Conservation (phyloP, 257 asterid genomes). For the Capsicum rhomboideum region DNA sequence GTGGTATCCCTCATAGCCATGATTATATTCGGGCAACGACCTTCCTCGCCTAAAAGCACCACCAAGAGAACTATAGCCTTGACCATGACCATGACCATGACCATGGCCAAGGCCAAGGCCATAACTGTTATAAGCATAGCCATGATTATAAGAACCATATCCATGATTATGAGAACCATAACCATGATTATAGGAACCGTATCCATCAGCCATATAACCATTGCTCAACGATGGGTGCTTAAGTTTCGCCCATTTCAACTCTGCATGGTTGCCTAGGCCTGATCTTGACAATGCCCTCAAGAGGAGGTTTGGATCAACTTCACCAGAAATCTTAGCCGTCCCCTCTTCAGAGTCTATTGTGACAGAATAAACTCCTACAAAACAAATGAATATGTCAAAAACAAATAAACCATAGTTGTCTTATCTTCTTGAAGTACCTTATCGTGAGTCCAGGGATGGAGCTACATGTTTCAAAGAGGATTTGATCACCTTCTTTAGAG, state of each 20-base stretch:
- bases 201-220: neutral
- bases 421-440: neutral
- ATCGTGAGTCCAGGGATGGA: neutral
- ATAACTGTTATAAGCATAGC: neutral
- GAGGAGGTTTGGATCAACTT: conserved; percentile 46
- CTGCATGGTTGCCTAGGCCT: conserved; percentile 38
- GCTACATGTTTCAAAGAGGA: neutral
- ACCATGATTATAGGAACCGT: conserved; percentile 1
- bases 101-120: neutral
- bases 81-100: neutral
- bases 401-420: neutral
- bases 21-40: conserved; percentile 5
- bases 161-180: neutral
- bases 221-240: conserved; percentile 24
- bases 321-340: conserved; percentile 15
- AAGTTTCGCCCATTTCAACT: conserved; percentile 31
- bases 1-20: neutral
- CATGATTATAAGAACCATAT: neutral
- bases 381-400: neutral
- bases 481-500: neutral
- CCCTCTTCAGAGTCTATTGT: conserved; percentile 36
- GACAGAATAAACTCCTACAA: conserved; percentile 34
- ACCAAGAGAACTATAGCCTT: neutral
- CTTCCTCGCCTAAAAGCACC: conserved; percentile 8
- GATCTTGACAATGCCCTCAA: conserved; percentile 28